phyloP scores from a whole-genome alignment of 164 flowering plant species.

The Tinospora cordifolia region DNA sequence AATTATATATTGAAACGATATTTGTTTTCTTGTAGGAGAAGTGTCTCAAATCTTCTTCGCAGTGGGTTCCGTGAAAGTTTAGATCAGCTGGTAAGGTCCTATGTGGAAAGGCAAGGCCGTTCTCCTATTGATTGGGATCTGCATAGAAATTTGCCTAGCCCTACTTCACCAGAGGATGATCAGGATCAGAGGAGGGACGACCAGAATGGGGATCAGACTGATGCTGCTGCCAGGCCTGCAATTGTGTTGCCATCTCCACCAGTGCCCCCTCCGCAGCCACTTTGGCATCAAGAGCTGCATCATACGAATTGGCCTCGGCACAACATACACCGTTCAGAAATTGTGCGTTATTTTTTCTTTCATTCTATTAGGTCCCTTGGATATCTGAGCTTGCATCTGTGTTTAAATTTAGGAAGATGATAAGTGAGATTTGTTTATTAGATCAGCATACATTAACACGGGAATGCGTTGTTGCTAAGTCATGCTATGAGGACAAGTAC shows the following conservation, averaged over 20 bases:
- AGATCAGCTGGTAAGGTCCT: slow-evolving; percentile 73
- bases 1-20: background rate
- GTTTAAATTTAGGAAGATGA: background rate
- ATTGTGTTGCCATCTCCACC: slow-evolving; percentile 37
- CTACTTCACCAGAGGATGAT: slow-evolving; percentile 32
- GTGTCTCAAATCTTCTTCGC: slow-evolving; percentile 83
- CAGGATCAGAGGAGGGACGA: slow-evolving; percentile 40
- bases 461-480: background rate
- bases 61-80: slow-evolving; percentile 87
- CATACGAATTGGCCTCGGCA: slow-evolving; percentile 45
- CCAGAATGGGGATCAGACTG: slow-evolving; percentile 38
- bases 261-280: slow-evolving; percentile 37
- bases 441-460: background rate
- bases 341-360: slow-evolving; percentile 29
- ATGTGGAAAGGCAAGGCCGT: slow-evolving; percentile 72
- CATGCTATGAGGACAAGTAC: background rate
- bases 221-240: slow-evolving; percentile 28
- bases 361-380: background rate
- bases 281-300: slow-evolving; percentile 54
- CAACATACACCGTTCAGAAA: slow-evolving; percentile 51
- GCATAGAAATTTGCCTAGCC: slow-evolving; percentile 30
- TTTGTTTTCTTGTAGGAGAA: slow-evolving; percentile 52
- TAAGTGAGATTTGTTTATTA: background rate
- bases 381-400: background rate
- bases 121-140: slow-evolving; percentile 59